A percentile compares a stretch with the other conserved stretches of the same genome.
Evolutionary conservation across 805 yeast genomes (phyloP).

Genomic region (Grigorovia yakushimaensis): DNA sequence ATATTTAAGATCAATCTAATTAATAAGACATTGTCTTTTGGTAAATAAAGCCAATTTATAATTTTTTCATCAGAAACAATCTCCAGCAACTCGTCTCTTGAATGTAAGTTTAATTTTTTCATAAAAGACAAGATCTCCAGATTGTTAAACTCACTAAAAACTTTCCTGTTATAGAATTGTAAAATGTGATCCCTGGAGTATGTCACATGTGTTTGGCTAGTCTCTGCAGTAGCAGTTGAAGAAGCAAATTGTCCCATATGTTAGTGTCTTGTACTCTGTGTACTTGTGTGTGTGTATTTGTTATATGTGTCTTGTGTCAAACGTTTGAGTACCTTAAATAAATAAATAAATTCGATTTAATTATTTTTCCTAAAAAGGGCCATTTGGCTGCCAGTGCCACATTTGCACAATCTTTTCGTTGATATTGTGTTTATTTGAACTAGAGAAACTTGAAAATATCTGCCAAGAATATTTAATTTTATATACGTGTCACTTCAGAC

Average conservation of each 20-base stretch:
- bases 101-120: constrained; percentile 7
- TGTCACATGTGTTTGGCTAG: not conserved
- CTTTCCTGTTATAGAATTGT: constrained; percentile 1
- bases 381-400: no score
- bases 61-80: constrained; percentile 23
- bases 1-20: constrained; percentile 32
- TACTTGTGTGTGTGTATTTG: not conserved
- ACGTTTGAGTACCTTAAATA: no score
- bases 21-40: constrained; percentile 25
- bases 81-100: constrained; percentile 15
- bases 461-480: no score
- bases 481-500: no score
- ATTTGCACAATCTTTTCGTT: no score
- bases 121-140: constrained; percentile 19
- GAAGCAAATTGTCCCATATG: constrained; percentile 22
- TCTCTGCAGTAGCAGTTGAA: not conserved
- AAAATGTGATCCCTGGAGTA: not conserved
- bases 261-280: not conserved
- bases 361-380: no score
- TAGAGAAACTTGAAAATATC: no score
- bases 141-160: constrained; percentile 12
- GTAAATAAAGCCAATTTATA: constrained; percentile 29
- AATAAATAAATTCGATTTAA: no score
- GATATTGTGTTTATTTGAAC: no score
- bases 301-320: not conserved